Evolutionary conservation across 2,329 filamentous ascomycete genomes (phyloP).

Genomic region (Colletotrichum tropicale): DNA sequence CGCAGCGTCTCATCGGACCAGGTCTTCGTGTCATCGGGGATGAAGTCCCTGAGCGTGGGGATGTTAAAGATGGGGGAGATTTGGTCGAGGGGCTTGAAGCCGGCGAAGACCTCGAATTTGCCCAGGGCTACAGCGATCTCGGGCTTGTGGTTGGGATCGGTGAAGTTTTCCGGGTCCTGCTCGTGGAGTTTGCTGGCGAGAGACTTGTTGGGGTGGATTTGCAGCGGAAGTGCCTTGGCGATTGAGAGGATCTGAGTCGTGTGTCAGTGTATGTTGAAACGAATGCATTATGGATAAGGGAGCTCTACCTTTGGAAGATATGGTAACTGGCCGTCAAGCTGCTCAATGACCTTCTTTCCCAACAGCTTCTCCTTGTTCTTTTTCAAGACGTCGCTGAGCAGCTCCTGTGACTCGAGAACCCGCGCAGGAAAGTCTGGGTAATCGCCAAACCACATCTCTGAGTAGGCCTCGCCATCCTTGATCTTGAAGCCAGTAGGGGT

Average conservation of each 20-base stretch:
- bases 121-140: slow-evolving; percentile 77
- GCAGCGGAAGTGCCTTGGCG: slow-evolving; percentile 74
- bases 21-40: slow-evolving; percentile 45
- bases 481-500: slow-evolving; percentile 69
- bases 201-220: slow-evolving; percentile 75
- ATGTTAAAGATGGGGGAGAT: slow-evolving; percentile 65
- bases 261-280: background rate
- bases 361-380: slow-evolving; percentile 65
- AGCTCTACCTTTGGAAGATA: slow-evolving; percentile 69
- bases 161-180: slow-evolving; percentile 68
- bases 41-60: slow-evolving; percentile 56
- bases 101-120: slow-evolving; percentile 77
- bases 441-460: slow-evolving; percentile 78
- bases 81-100: slow-evolving; percentile 69
- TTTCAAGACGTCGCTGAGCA: slow-evolving; percentile 68
- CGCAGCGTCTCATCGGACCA: slow-evolving; percentile 65
- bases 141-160: slow-evolving; percentile 79
- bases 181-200: slow-evolving; percentile 68
- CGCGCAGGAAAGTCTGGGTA: slow-evolving; percentile 74
- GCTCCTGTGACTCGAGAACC: slow-evolving; percentile 64
- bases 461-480: slow-evolving; percentile 67
- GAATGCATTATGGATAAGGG: background rate
- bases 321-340: slow-evolving; percentile 66
- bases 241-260: slow-evolving; percentile 68
- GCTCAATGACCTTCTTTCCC: slow-evolving; percentile 65